Base-by-base conservation (phyloP, 352 stramenopile genomes). In the Globisporangium echinulatum region DNA sequence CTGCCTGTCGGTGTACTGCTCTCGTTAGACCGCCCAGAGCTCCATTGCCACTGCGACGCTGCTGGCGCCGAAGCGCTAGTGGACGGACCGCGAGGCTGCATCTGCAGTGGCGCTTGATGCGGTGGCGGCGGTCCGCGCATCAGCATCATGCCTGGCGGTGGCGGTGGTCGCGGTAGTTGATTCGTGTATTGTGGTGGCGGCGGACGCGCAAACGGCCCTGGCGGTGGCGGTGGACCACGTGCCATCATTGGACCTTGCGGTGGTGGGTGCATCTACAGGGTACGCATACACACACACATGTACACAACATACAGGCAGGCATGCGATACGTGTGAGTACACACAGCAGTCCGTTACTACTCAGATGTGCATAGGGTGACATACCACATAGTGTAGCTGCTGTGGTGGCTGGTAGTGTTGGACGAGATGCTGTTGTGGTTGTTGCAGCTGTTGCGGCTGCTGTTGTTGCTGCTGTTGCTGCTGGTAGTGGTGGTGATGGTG, bases 41-140 rank as follows among this genome's bases (percentile, higher is more conserved):
- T 73, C 82, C 85, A 92, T 42, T 90, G 80, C 85, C 85, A 92
- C 54, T 82, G 72, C 11, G 68, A 60, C 49, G 71, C 25, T 47
- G 66, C 59, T 33, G 66, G 54, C 33, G 66, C 52, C 44, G 46
- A 46, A 17, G 46, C 25, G 14, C 44, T 37, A 47, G 36, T 8
- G 9, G 52, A 17, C 40, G 11, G 43, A 0, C 46, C 43, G 40
- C 52, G 43, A n/a, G 58, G 17, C 40, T 65, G 59, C 25, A 59
- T 61, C n/a, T 61, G 66, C 47, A 48, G 37, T 15, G 56, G 54
- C 11, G 58, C 56, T 55, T 53, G 68, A 49, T 56, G 66, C 3
- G 53, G 58, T 56, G 42, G 57, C 40, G 37, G 63, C 0, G 54
- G 57, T 10, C 67, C 52, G 19, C 37, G 42, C 53, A 66, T 33